Percentiles rank a stretch among this genome's conserved stretches.
Evolutionary conservation across 371 early-diverging fungal genomes (phyloP).

Genomic region (Blastocladiella emersonii): DNA sequence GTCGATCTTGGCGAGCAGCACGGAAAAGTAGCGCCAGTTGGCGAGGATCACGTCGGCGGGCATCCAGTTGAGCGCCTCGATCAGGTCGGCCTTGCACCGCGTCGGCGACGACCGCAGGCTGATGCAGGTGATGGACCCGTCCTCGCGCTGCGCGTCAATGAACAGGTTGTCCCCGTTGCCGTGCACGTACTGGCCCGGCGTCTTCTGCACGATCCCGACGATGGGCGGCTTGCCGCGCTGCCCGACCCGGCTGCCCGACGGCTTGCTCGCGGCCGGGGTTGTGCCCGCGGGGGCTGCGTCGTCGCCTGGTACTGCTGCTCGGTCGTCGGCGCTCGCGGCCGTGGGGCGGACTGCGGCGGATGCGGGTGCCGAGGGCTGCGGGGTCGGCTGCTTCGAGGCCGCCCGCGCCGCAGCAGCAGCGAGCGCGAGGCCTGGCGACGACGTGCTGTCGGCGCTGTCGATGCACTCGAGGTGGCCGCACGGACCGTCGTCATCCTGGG

Average conservation of each 20-base stretch:
- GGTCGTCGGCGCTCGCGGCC: too few relatives aligned
- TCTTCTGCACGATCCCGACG: not conserved
- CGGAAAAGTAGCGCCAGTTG: conserved; percentile 3
- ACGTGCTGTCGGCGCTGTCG: too few relatives aligned
- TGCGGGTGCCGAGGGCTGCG: too few relatives aligned
- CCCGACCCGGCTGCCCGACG: not conserved
- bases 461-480: too few relatives aligned
- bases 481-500: too few relatives aligned
- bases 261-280: too few relatives aligned
- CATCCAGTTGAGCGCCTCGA: not conserved
- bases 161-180: not conserved
- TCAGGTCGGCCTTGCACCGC: conserved; percentile 1
- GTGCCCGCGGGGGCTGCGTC: too few relatives aligned
- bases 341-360: too few relatives aligned
- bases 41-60: not conserved
- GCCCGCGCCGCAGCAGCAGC: too few relatives aligned
- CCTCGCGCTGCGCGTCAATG: not conserved
- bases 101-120: not conserved
- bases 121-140: not conserved
- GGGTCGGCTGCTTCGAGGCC: too few relatives aligned
- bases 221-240: not conserved
- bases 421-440: too few relatives aligned
- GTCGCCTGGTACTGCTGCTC: too few relatives aligned
- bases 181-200: not conserved
- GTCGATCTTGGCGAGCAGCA: conserved; percentile 1